phyloP scores from a whole-genome alignment of 1,139 yeast genomes.

The Suhomyces coccinellae region DNA sequence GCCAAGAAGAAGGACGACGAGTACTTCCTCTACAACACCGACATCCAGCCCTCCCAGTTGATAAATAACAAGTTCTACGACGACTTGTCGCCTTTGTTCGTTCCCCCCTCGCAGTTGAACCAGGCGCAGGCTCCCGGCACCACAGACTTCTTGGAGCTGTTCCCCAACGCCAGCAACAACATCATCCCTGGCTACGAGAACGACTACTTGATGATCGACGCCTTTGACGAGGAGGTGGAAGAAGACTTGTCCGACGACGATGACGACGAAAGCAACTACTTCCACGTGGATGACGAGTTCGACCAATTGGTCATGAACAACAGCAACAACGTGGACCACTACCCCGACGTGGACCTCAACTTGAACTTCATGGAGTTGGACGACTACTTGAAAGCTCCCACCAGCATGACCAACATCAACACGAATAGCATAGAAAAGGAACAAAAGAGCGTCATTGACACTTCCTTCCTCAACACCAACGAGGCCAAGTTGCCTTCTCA shows the following conservation, averaged over 20 bases:
- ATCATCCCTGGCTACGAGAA: slow-evolving; percentile 38
- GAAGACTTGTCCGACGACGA: slow-evolving; percentile 54
- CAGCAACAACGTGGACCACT: slow-evolving; percentile 11
- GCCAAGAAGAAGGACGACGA: slow-evolving; percentile 34
- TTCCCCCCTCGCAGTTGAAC: slow-evolving; percentile 21
- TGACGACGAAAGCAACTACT: slow-evolving; percentile 41
- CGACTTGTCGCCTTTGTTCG: slow-evolving; percentile 29
- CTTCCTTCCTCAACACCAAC: slow-evolving; percentile 14
- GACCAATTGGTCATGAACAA: slow-evolving; percentile 32
- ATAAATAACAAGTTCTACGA: slow-evolving; percentile 26
- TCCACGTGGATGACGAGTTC: slow-evolving; percentile 37
- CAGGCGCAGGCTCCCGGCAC: slow-evolving; percentile 12
- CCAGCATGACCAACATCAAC: slow-evolving; percentile 5
- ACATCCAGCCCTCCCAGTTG: slow-evolving; percentile 46
- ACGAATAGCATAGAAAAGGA: slow-evolving; percentile 9
- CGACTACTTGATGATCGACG: slow-evolving; percentile 37
- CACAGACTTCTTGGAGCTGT: slow-evolving; percentile 10
- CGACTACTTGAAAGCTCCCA: slow-evolving; percentile 15
- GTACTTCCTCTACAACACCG: slow-evolving; percentile 42
- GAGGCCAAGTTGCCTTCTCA: slow-evolving; percentile 5
- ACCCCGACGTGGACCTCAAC: slow-evolving; percentile 11
- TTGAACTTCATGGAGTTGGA: slow-evolving; percentile 20
- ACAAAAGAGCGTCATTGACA: slow-evolving; percentile 15
- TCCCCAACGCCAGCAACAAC: slow-evolving; percentile 14
- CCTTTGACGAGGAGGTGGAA: slow-evolving; percentile 40